phyloP scores from a whole-genome alignment of 106 monocot genomes.

The Dioscorea dumetorum region DNA sequence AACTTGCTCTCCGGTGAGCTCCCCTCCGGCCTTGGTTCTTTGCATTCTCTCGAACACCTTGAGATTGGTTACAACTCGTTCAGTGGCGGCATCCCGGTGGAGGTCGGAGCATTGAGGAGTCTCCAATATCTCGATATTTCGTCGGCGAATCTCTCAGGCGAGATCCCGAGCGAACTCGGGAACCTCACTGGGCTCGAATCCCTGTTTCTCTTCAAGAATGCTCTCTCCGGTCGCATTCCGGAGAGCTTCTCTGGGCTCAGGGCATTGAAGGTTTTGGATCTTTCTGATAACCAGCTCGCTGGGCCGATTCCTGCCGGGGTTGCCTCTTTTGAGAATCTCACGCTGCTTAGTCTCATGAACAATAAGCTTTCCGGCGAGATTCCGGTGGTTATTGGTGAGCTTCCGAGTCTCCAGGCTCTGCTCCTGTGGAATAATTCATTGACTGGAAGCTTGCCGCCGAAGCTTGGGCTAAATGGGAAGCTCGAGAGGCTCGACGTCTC shows the following conservation, averaged over 20 bases:
- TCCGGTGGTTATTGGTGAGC: conserved; percentile 49
- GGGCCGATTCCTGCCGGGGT: conserved; percentile 49
- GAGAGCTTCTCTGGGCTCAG: conserved; percentile 19
- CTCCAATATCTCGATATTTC: conserved; percentile 75
- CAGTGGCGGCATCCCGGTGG: conserved; percentile 39
- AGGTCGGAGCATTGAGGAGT: conserved; percentile 30
- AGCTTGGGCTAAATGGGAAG: conserved; percentile 46
- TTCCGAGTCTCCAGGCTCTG: conserved; percentile 49
- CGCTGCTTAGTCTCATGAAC: conserved; percentile 79
- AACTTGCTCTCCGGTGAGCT: conserved; percentile 53
- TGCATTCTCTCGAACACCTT: conserved; percentile 44
- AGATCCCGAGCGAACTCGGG: conserved; percentile 44
- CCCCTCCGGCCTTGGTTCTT: conserved; percentile 38
- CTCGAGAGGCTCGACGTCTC: conserved; percentile 80
- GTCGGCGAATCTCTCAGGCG: conserved; percentile 54
- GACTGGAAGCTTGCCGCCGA: conserved; percentile 54
- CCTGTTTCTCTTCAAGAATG: conserved; percentile 78
- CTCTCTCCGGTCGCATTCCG: conserved; percentile 53
- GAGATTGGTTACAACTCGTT: conserved; percentile 81
- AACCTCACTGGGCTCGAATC: conserved; percentile 35
- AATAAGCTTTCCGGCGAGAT: conserved; percentile 66
- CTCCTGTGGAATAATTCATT: conserved; percentile 95
- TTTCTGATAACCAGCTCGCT: conserved; percentile 70
- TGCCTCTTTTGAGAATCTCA: conserved; percentile 43
- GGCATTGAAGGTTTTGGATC: conserved; percentile 44